Percentiles rank a stretch among this genome's conserved stretches.
Conservation (phyloP, 2,329 filamentous ascomycete species). For the Tolypocladium pustulatum region DNA sequence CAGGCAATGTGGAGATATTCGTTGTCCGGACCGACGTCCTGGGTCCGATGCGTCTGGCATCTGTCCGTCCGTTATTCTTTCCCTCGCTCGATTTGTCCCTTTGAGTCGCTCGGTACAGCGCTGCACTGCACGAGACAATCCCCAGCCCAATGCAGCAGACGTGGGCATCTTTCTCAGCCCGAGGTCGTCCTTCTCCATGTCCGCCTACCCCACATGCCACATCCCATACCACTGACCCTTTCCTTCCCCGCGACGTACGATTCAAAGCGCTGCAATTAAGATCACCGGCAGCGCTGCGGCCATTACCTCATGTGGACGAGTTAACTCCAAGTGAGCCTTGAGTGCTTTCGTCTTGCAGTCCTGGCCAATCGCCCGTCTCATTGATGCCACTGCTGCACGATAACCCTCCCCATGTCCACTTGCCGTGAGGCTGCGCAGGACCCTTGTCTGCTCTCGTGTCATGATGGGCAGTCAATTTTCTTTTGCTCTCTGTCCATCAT, state of each 20-base stretch:
- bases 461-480: not conserved
- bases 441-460: not conserved
- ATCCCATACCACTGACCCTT: not conserved
- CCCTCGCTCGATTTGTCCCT: not conserved
- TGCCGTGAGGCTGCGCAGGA: not conserved
- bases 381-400: not conserved
- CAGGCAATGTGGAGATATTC: not conserved
- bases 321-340: not conserved
- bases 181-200: not conserved
- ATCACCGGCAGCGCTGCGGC: not conserved
- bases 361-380: not conserved
- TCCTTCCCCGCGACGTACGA: not conserved
- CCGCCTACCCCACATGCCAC: not conserved
- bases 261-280: not conserved
- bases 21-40: not conserved
- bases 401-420: not conserved
- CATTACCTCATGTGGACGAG: not conserved
- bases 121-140: not conserved
- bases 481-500: not conserved
- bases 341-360: not conserved
- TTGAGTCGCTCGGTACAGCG: not conserved
- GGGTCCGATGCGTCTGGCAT: not conserved
- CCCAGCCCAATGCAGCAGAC: not conserved
- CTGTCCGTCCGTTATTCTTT: not conserved
- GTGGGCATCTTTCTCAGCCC: not conserved